A percentile compares a stretch with the other conserved stretches of the same genome.
These are phyloP conservation scores for Medicago lupulina DNA, from an alignment of 306 rosid genomes.

Conservation along the genomic window DNA sequence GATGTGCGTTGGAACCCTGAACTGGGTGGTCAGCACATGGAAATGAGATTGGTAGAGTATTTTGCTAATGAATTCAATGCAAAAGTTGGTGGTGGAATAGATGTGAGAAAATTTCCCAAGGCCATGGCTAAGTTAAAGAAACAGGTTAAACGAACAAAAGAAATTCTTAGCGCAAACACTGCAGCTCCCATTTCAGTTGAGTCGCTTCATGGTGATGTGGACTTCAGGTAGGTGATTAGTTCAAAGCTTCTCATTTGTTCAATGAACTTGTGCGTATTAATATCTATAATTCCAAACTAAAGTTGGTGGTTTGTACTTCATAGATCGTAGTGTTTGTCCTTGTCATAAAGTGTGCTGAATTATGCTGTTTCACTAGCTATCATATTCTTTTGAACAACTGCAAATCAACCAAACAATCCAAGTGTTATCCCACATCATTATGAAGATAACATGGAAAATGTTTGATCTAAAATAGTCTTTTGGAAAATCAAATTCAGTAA, in stretches of 20 bases:
- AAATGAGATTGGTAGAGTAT: conserved; percentile 83
- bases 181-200: conserved; percentile 96
- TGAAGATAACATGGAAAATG: not conserved
- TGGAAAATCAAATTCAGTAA: conserved; percentile 2
- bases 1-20: conserved; percentile 96
- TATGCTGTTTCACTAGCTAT: not conserved
- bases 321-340: not conserved
- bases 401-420: not conserved
- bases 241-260: conserved; percentile 23
- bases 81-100: conserved; percentile 85
- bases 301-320: conserved; percentile 19
- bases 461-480: conserved; percentile 1
- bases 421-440: not conserved
- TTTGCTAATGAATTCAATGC: conserved; percentile 89
- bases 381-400: not conserved
- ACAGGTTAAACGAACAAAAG: conserved; percentile 96
- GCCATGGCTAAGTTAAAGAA: conserved; percentile 98
- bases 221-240: conserved; percentile 72
- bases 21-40: conserved; percentile 93
- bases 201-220: conserved; percentile 82
- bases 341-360: not conserved
- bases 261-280: conserved; percentile 12
- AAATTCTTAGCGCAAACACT: conserved; percentile 95
- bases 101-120: conserved; percentile 85
- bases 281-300: conserved; percentile 1